phyloP scores from a whole-genome alignment of 176 grass and related monocot genomes.

The Oryza officinalis region DNA sequence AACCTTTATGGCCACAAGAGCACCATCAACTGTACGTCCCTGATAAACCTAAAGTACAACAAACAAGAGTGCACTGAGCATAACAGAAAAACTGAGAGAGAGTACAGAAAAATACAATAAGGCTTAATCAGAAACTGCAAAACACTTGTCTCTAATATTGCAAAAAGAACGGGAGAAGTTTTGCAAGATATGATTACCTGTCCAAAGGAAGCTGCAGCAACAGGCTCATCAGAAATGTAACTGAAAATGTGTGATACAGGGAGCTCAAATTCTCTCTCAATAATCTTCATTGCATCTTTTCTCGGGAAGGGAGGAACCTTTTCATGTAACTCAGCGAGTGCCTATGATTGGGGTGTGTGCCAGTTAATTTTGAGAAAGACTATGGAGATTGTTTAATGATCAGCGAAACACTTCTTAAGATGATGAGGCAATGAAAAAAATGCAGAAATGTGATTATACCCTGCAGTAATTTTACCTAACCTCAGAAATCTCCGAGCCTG shows the following conservation, averaged over 20 bases:
- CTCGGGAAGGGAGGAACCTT: constrained; percentile 81
- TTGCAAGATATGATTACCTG: constrained; percentile 54
- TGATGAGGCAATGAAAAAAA: not conserved
- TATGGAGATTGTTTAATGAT: not conserved
- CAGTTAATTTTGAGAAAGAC: constrained; percentile 35
- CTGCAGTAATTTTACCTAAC: constrained; percentile 64
- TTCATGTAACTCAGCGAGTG: constrained; percentile 82
- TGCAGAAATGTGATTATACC: constrained; percentile 5
- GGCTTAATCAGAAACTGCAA: constrained; percentile 3
- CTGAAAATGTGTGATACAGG: constrained; percentile 65
- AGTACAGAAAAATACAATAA: not conserved
- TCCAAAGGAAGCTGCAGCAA: constrained; percentile 90
- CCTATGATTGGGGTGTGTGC: constrained; percentile 46
- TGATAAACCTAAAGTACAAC: constrained; percentile 73
- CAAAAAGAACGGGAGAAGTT: not conserved
- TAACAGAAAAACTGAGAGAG: constrained; percentile 6
- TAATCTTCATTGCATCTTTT: constrained; percentile 76
- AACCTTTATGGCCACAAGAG: constrained; percentile 89
- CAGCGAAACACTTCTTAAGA: constrained; percentile 10
- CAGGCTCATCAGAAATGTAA: constrained; percentile 80
- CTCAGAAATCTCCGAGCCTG: constrained; percentile 93
- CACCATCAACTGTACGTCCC: constrained; percentile 72
- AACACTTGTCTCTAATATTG: not conserved
- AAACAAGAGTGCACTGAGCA: not conserved
- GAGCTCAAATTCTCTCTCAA: constrained; percentile 69